Base-by-base conservation (phyloP, 108 stramenopile species). In the Cyclotella atomus region DNA sequence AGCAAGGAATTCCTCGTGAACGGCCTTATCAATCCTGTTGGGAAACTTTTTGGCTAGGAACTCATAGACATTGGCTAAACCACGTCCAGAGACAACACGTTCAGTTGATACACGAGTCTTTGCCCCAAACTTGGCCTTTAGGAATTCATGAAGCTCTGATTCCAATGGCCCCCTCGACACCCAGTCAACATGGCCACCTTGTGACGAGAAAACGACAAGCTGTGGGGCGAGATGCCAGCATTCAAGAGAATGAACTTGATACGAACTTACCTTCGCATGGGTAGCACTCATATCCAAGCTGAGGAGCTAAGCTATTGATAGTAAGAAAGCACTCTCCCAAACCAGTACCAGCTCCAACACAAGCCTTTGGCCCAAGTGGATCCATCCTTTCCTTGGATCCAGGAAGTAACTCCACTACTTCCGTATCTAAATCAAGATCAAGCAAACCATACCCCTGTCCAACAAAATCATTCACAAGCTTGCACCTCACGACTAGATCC, bases 311-410 rank as follows among this genome's bases (percentile, higher is more conserved):
- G 21, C 72, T 68, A 54, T 76, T 72, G 8, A 77, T 86, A 19
- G 97, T 95, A 57, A 97, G 85, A 62, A 88, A 98, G 57, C 96
- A 96, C 67, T 97, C 91, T 29, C 98, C 98, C 34, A 99, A 73
- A 4, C 98, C 98, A n/a, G 98, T 99, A 3, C 98, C 98, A 21
- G 98, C 97, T 23, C 98, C 98, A 49, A 98, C 87, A 83, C 95
- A 96, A 28, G 84, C 97, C 54, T 96, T 97, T 7, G 97, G 97
- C 9, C 89, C 91, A 61, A 78, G 33, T 14, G 34, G 36, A 56
- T 89, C 78, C 32, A 92, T 83, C 63, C 62, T 87, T 27, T 43
- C 74, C 23, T 75, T 65, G 4, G 85, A 80, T 46, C 80, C 83
- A 19, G 87, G 87, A 29, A 71, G 61, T 23, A 94, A 66, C 38